Base-by-base conservation (phyloP, 2,329 filamentous ascomycete genomes). In the Rhynchosporium secalis region DNA sequence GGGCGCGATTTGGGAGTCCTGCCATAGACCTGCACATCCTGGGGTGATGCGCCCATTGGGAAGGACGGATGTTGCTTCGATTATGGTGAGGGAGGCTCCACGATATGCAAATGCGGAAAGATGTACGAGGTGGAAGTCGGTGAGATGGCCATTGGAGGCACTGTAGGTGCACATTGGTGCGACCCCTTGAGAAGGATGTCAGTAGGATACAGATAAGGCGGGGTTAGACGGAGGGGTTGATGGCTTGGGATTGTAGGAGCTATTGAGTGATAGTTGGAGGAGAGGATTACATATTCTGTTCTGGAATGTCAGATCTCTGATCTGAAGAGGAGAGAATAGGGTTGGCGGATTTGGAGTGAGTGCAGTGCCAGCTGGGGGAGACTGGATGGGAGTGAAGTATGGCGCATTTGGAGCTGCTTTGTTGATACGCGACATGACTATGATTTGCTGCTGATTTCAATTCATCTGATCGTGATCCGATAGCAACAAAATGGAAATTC, bases 151-250 rank as follows among this genome's bases (percentile, higher is more conserved):
- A 15, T 69, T 41, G 9, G 66, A 51, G 7, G 73, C 72, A 7
- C 68, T 71, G 60, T 73, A 75, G 71, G 77, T 79, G 75, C 79
- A 80, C 78, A 81, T 78, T 10, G 79, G 79, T 3, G 77, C 76
- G 46, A 81, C 75, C 64, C 78, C 67, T 68, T 5, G 61, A 20
- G 12, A 9, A 20, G 29, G 36, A 7, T 10, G 51, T 64, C 43
- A 65, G 62, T 7, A 49, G 8, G 46, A 9, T 9, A 4, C 46
- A 28, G 40, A 33, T 36, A 33, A 31, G 31, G 60, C 48, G 47
- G 38, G 43, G 46, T 40, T 43, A 51, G 45, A 43, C 56, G 36
- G 46, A 40, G 40, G 47, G 20, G 33, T 55, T n/a, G 57, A 49
- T 20, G 43, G 45, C 20, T 20, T 9, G 49, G 46, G 13, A 41